Evolutionary conservation across 2,329 filamentous ascomycete genomes (phyloP).

Genomic region (Aspergillus aculeatus): DNA sequence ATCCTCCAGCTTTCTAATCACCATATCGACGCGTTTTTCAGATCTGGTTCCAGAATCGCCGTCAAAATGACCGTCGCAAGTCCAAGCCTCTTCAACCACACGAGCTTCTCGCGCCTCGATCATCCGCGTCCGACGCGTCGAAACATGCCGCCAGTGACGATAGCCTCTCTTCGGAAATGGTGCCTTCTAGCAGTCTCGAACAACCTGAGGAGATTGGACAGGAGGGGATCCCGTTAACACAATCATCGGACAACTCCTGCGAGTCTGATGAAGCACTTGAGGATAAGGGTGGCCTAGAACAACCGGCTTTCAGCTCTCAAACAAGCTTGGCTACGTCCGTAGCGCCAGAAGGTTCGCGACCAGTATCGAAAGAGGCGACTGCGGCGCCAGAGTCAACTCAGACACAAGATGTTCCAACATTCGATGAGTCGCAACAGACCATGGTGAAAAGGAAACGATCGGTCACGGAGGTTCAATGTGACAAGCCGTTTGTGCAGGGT

Average conservation of each 20-base stretch:
- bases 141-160: conserved; percentile 31
- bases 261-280: conserved; percentile 21
- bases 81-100: conserved; percentile 77
- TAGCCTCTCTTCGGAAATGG: conserved; percentile 27
- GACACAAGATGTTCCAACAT: conserved; percentile 11
- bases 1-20: conserved; percentile 25
- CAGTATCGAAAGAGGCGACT: conserved; percentile 20
- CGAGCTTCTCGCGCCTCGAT: conserved; percentile 58
- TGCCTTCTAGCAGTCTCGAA: conserved; percentile 31
- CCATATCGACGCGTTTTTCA: conserved; percentile 39
- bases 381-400: conserved; percentile 15
- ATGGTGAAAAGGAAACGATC: conserved; percentile 37
- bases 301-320: conserved; percentile 29
- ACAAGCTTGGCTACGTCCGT: conserved; percentile 31
- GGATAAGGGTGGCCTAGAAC: conserved; percentile 30
- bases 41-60: conserved; percentile 98
- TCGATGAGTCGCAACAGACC: conserved; percentile 22
- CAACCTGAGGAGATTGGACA: conserved; percentile 25
- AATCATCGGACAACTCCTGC: conserved; percentile 24
- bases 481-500: conserved; percentile 12
- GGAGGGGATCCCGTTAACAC: conserved; percentile 17
- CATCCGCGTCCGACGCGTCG: conserved; percentile 27
- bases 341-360: conserved; percentile 25
- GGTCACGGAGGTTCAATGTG: conserved; percentile 28
- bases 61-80: conserved; percentile 89